Percentiles rank a stretch among this genome's conserved stretches.
Conservation (phyloP, 306 rosid species). For the Alnus glutinosa region DNA sequence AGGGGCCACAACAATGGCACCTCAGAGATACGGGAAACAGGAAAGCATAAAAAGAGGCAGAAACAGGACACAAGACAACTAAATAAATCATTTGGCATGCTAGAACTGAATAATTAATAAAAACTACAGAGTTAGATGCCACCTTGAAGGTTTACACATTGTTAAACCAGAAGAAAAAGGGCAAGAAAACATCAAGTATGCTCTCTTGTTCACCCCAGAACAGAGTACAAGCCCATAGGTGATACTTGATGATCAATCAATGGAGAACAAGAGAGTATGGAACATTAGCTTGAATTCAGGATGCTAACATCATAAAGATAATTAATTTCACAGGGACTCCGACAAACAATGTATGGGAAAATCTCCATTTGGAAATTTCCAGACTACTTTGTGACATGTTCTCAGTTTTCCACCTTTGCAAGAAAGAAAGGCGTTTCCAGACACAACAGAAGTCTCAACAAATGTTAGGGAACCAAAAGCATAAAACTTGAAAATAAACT, state of each 20-base stretch:
- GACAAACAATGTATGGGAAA: background rate
- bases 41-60: background rate
- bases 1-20: background rate
- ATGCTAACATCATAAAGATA: background rate
- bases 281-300: background rate
- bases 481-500: too few species aligned
- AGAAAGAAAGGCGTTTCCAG: background rate
- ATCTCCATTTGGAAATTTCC: background rate
- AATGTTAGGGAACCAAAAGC: too few species aligned
- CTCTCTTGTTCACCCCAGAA: background rate
- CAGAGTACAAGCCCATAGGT: background rate
- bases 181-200: background rate
- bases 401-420: background rate
- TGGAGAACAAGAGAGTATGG: background rate
- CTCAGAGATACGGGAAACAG: slow-evolving; percentile 12
- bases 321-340: background rate
- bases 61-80: background rate
- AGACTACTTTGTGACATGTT: background rate
- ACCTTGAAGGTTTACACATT: background rate
- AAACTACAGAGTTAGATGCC: background rate
- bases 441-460: background rate
- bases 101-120: slow-evolving; percentile 6
- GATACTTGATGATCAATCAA: background rate
- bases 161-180: background rate
- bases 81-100: slow-evolving; percentile 20